Base-by-base conservation (phyloP, 2,329 filamentous ascomycete species). In the Sporothrix phasma region DNA sequence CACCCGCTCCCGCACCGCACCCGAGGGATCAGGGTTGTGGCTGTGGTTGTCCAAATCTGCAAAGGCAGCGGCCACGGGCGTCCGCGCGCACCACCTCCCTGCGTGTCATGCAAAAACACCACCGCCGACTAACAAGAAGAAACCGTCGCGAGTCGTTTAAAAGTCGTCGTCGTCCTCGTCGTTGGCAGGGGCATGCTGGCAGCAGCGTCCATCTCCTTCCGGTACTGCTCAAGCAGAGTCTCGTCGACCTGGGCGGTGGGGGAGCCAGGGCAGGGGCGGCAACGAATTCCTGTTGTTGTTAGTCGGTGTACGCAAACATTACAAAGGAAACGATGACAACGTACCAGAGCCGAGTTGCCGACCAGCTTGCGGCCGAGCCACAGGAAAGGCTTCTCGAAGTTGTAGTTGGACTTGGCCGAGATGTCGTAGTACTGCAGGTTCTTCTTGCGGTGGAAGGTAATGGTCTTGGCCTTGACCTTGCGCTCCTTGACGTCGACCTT, bases 371-470 rank as follows among this genome's bases (percentile, higher is more conserved):
- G 88, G 72, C 92, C 93, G 73, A 99, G 88, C 94, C 94, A 97
- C 73, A 97, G 88, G 90, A 99, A 97, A 69, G 93, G 93, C 87
- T 97, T 99, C 88, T 97, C 93, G 79, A 97, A 97, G 88, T 97
- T 97, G 84, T 99, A 97, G 86, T 97, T 97, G 76, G 92, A 97
- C 85, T 97, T 99, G 80, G 94, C 94, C 47, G 92, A 97, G 78
- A 97, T 97, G 73, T 97, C 94, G 85, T 99, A 99, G 87, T 97
- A 99, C 82, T 99, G 94, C 62, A 99, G 88, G 82, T 97, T 99
- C 88, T 99, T 99, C 90, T 99, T 99, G 81, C 94, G 91, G 86
- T 99, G 94, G 90, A 99, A 99, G 71, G 94, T 99, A 81, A 99
- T 99, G 77, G 93, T 95, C 90, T 99, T 99, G 76, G 94, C 94